Base-by-base conservation (phyloP, 2,329 filamentous ascomycete species). In the Microcera coccophila region DNA sequence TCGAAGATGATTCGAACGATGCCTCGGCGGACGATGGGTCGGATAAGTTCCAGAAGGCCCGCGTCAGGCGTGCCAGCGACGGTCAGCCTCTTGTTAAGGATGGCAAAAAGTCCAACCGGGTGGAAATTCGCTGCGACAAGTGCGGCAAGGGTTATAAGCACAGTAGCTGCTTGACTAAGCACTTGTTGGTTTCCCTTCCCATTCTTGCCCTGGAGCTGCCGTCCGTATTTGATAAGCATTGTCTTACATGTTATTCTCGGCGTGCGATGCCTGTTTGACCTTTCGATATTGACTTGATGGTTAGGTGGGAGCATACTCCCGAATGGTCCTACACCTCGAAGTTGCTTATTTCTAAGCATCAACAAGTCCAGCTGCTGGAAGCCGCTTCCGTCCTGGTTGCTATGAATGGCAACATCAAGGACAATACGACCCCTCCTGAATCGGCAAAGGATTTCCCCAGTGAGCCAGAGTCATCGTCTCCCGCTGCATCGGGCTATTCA, bases 81-180 rank as follows among this genome's bases (percentile, higher is more conserved):
- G 90, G 90, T 49, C 87, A 91, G 55, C 82, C 86, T 57, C 75
- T 91, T 50, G 73, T 77, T 59, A 94, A 93, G 69, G 84, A 85
- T 57, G 87, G 91, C 60, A 90, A 90, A 73, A 90, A 89, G 72
- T 79, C 81, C 68, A 86, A 81, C 71, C 81, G 83, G 62, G 82
- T 84, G 62, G 91, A 97, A 68, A 81, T 98, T 65, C 89, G 87
- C 70, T 98, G 93, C 75, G 89, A 95, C 66, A 91, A 90, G 71
- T 98, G 93, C 76, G 91, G 91, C 70, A 98, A 98, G 79, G 90
- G 90, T 72, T 98, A 98, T 82, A 98, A 98, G 83, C 93, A 98
- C 79, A 95, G 90, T 82, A 97, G 93, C 76, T 98, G 93, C 82
- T 82, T 98, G 77, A 94, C 88, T 68, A 98, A 97, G 82, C 93